Evolutionary conservation across 192 early-diverging fungal species (phyloP), one percentile per base, ranked within the genome.

Genomic region (Entophlyctis helioformis): DNA sequence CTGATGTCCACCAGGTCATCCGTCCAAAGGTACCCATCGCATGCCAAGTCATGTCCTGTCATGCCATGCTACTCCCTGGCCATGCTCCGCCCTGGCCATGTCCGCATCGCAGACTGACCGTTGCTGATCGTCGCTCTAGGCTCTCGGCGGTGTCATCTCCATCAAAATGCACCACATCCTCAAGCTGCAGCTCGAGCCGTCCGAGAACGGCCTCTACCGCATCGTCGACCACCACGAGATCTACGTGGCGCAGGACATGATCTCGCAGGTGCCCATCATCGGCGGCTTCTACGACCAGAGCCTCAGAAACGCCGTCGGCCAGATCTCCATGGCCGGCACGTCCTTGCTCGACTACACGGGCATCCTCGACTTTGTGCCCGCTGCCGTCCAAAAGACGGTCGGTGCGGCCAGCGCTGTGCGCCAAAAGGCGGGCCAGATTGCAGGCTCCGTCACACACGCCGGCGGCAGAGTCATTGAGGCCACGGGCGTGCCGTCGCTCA

Each of bases 131-230:
- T n/a, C n/a, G n/a, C n/a, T n/a, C n/a, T n/a, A 66, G 39, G 62
- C 64, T 20, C 46, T 72, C 12, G 69, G 69, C 11, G 69, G 69
- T 26, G 41, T 66, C 3, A 44, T 64, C 11, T 52, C 69, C 16
- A 56, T 72, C 42, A 54, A 54, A 12, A 72, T 62, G 22, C 57
- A 62, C 43, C 62, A 67, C 24, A 62, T 52, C 27, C 52, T 67
- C 33, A 46, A 58, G 19, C 51, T 72, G 23, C 69, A 72, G 51
- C 51, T 72, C 31, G 64, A 72, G 53, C 45, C 56, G 9, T 31
- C 46, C 1, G 13, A 26, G 7, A 21, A 33, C 28, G 35, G 36
- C 31, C 39, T 63, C 49, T 49, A 57, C 31, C 55, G 50, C 42
- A 64, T 72, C 48, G 63, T 58, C 19, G 38, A 53, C 24, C 69